Base-by-base conservation (phyloP, 208 protist species). In the Sergeia podlipaevii region DNA sequence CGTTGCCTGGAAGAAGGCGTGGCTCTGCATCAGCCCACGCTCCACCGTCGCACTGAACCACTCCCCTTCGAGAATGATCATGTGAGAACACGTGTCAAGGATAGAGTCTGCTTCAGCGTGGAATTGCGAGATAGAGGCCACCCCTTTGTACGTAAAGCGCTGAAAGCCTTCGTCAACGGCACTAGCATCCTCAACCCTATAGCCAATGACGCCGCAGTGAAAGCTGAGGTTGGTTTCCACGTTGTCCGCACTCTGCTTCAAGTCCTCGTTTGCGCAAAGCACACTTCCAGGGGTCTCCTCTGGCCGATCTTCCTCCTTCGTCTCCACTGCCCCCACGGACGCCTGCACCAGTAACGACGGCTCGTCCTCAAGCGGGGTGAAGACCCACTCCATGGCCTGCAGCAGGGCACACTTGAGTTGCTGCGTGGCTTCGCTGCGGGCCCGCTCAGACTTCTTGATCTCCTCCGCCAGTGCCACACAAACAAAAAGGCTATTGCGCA, bases 41-140 rank as follows among this genome's bases (percentile, higher is more conserved):
- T 65, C 52, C 29, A 91, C 63, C 18, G 62, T 46, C n/a, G 26
- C 23, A 8, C 39, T 59, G 61, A 94, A 94, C 80, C 83, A 91
- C 38, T 73, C 45, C 17, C 79, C 70, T 54, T 91, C 83, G 4
- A 49, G 17, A 24, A 48, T 48, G 37, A 94, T 83, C 17, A 48
- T 37, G 28, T 15, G 15, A 13, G 61, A 24, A 8, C 21, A 33
- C 4, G 36, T 33, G 8, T 38, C 4, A 4, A 50, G 45, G 6
- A 50, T 15, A 6, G 15, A 20, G 10, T 45, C 39, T 6, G 54
- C 62, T 8, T 53, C 51, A 6, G 49, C 43, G 23, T 70, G 71
- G 21, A 45, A 21, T 32, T 65, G 47, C 4, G 62, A 54, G 23
- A 79, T 53, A 24, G 54, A 52, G 8, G 39, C 17, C 11, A 59